Evolutionary conservation across 495 filamentous ascomycete species (phyloP), one percentile per base, ranked within the genome.

Genomic region (Entonaema liquescens): DNA sequence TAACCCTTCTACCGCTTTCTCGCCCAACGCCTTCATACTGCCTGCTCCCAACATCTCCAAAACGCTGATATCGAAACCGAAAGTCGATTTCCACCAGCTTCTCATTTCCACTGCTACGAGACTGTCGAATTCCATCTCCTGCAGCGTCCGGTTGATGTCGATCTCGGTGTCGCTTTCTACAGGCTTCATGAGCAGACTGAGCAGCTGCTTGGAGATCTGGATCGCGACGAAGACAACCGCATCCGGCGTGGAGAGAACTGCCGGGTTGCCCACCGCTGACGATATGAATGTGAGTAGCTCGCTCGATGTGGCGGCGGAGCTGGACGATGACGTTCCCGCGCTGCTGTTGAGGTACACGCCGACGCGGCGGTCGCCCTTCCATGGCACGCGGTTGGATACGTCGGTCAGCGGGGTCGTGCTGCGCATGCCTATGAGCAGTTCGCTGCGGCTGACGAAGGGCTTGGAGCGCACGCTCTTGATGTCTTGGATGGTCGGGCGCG

Each of bases 61-160:
- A 23, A 59, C 62, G 19, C 54, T 75, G 3, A 80, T 78, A 36
- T 81, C 73, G 13, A 80, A 68, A 0, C 71, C 59, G 25, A 81
- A 77, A 19, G 59, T 66, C 56, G 75, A 76, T 60, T 72, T 76
- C 77, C 79, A 82, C 83, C 84, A 86, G 5, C 74, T 78, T 8
- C 82, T 74, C 49, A 87, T 72, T 61, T 86, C 84, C 64, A 87
- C 81, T 4, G 80, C 77, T 5, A 86, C 77, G 11, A 86, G 72
- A 0, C 81, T 84, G 56, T 87, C 84, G 28, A 86, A 72, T 2
- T 79, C 77, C 5, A 79, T 60, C 29, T 77, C 73, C 0, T 76
- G 72, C 38, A 85, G 63, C 0, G 74, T 72, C 36, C 76, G 64
- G 5, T 69, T 66, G 1, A 76, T 68, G 52, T 84, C 77, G 2